Conservation (phyloP, 805 yeast species). For the Nakazawaea ishiwadae region DNA sequence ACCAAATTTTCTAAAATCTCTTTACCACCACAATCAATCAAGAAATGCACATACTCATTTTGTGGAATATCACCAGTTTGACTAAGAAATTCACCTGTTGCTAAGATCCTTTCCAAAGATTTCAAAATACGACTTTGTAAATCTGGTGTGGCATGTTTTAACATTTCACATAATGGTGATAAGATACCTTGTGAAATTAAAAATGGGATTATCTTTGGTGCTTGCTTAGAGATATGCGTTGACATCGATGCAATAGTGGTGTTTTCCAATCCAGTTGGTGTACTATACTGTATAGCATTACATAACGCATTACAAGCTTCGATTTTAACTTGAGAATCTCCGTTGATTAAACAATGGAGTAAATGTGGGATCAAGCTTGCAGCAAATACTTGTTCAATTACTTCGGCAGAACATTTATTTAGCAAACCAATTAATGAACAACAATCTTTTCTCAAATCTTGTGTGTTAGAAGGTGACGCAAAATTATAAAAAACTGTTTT, state of each 20-base stretch:
- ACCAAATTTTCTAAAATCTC: constrained; percentile 9
- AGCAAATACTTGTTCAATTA: constrained; percentile 10
- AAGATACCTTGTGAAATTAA: constrained; percentile 12
- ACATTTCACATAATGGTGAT: constrained; percentile 9
- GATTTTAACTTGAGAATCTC: background rate
- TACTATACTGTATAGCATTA: constrained; percentile 12
- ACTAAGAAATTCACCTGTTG: constrained; percentile 9
- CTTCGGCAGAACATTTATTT: constrained; percentile 8
- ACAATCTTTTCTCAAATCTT: constrained; percentile 10
- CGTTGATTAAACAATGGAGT: constrained; percentile 9
- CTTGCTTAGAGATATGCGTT: constrained; percentile 4
- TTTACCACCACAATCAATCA: constrained; percentile 10
- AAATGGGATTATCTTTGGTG: constrained; percentile 11
- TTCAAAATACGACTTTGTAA: constrained; percentile 7
- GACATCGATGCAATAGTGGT: background rate
- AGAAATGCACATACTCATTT: constrained; percentile 9
- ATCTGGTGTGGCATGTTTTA: constrained; percentile 1
- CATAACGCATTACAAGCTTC: constrained; percentile 12
- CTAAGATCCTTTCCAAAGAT: constrained; percentile 11
- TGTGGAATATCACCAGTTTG: constrained; percentile 4
- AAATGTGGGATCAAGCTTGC: constrained; percentile 11
- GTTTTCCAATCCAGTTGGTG: constrained; percentile 1
- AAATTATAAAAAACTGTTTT: constrained; percentile 8
- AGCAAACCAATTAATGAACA: constrained; percentile 9
- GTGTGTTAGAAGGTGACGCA: constrained; percentile 2